These are phyloP conservation scores for Claviceps citrina DNA, from an alignment of 2,329 filamentous ascomycete species.

Conservation along the genomic window DNA sequence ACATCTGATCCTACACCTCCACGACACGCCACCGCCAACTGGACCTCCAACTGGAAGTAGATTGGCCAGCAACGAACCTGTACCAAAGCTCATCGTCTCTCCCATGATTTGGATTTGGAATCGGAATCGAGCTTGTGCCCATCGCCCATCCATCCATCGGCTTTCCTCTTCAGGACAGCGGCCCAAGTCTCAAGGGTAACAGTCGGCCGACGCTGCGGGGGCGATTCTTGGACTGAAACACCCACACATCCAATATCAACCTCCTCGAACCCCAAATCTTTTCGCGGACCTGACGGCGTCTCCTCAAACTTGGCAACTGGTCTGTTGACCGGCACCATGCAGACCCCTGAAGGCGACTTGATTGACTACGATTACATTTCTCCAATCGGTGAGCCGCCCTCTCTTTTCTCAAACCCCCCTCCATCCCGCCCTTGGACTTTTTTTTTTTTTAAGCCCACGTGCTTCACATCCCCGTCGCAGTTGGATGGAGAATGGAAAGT, in stretches of 20 bases:
- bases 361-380: constrained; percentile 30
- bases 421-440: no score
- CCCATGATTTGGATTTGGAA: neutral
- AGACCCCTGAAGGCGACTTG: constrained; percentile 30
- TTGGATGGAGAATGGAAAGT: no score
- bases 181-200: neutral
- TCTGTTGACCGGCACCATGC: constrained; percentile 18
- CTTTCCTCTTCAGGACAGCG: constrained; percentile 12
- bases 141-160: constrained; percentile 14
- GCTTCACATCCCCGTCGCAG: constrained; percentile 25
- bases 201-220: no score
- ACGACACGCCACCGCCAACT: neutral
- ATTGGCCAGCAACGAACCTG: no score
- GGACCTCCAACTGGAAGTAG: no score
- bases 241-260: neutral
- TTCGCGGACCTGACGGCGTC: neutral
- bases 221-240: neutral
- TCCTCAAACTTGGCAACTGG: constrained; percentile 22
- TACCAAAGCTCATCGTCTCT: neutral
- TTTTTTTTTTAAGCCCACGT: constrained; percentile 22
- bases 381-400: constrained; percentile 38
- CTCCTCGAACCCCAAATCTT: neutral
- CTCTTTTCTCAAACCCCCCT: neutral
- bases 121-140: neutral
- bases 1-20: no score